Conservation (phyloP, 2,329 filamentous ascomycete species). For the Penicillium frequentans region DNA sequence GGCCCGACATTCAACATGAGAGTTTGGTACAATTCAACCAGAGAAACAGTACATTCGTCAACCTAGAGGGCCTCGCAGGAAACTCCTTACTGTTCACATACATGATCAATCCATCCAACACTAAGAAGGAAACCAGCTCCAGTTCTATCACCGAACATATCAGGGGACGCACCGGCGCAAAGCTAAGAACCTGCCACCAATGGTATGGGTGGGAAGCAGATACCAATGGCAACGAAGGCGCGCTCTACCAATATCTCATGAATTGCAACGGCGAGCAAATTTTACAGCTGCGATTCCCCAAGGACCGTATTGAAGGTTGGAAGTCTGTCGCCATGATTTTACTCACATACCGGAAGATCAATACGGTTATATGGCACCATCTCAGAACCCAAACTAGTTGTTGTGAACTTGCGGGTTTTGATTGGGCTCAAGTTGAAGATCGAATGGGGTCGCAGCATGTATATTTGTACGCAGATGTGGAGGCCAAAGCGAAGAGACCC, state of each 20-base stretch:
- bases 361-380: constrained; percentile 19
- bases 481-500: background rate
- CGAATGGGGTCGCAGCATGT: background rate
- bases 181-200: constrained; percentile 21
- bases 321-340: constrained; percentile 31
- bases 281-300: constrained; percentile 26
- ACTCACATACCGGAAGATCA: constrained; percentile 26
- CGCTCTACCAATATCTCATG: constrained; percentile 22
- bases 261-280: constrained; percentile 15
- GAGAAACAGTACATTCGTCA: constrained; percentile 23
- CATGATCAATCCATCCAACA: constrained; percentile 10
- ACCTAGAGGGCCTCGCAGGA: constrained; percentile 29
- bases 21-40: constrained; percentile 16
- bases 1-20: constrained; percentile 1
- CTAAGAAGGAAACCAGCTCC: constrained; percentile 7
- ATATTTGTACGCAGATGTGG: background rate
- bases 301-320: constrained; percentile 23
- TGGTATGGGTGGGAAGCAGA: background rate
- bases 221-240: constrained; percentile 8
- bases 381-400: constrained; percentile 18
- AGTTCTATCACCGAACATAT: background rate
- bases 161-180: background rate
- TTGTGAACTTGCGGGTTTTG: constrained; percentile 21
- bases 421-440: constrained; percentile 15
- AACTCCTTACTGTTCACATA: constrained; percentile 28